Base-by-base conservation (phyloP, 805 yeast genomes). In the Cyberlindnera bimundalis region DNA sequence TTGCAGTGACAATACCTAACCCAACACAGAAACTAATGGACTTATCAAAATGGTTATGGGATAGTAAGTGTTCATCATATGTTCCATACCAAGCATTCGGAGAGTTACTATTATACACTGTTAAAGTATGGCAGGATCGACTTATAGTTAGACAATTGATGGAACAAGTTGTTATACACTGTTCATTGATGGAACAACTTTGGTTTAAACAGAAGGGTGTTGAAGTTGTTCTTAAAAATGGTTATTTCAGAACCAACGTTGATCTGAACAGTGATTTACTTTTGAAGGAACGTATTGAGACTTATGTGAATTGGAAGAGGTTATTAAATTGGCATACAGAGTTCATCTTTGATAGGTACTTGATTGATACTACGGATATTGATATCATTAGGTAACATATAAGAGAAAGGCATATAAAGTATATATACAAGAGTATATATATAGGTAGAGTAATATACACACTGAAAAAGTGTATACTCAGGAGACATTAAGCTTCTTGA, bases 401-500 rank as follows among this genome's bases (percentile, higher is more conserved):
- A 28, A 14, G 19, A 16, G 11, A 15, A 28, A 16, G 31, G 9
- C 18, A 31, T 12, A 37, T 7, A 21, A 21, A 10, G 24, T 21
- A n/a, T n/a, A n/a, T n/a, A n/a, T n/a, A n/a, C n/a, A n/a, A n/a
- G n/a, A n/a, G n/a, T n/a, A n/a, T n/a, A n/a, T n/a, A n/a, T n/a
- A n/a, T n/a, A n/a, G n/a, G n/a, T n/a, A n/a, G n/a, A n/a, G n/a
- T n/a, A n/a, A n/a, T n/a, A n/a, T n/a, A n/a, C n/a, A n/a, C n/a
- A n/a, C n/a, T n/a, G n/a, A n/a, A n/a, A n/a, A n/a, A n/a, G n/a
- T 23, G 25, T 23, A 23, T 23, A 8, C 8, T 8, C 50, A 37
- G 12, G 10, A 8, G 25, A 48, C 35, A 21, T 33, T 38, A 9
- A 64, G 58, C 64, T 85, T 82, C 56, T 77, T 62, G 45, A 65